Percentiles rank a stretch among this genome's conserved stretches.
These are phyloP conservation scores for Podila clonocystis DNA, from an alignment of 192 early-diverging fungal genomes.

Conservation along the genomic window DNA sequence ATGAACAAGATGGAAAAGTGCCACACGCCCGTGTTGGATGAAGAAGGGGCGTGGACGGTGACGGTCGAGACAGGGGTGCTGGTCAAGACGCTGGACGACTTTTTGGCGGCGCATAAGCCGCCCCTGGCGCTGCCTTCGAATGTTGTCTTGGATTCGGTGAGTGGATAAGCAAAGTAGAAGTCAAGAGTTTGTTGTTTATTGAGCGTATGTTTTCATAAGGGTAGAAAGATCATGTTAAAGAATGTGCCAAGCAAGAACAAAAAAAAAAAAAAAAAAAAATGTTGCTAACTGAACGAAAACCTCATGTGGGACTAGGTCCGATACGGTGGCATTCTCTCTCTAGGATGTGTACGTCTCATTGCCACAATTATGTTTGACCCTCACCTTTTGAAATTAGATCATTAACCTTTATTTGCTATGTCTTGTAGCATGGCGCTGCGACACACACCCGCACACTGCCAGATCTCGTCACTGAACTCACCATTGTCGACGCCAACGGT, in stretches of 20 bases:
- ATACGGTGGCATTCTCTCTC: slow-evolving; percentile 1
- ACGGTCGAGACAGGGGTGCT: slow-evolving; percentile 31
- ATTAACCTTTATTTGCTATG: neutral
- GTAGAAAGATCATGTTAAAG: too few relatives aligned
- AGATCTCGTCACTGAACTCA: slow-evolving; percentile 20
- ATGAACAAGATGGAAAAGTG: slow-evolving; percentile 21
- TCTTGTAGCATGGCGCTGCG: slow-evolving; percentile 23
- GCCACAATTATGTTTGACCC: neutral
- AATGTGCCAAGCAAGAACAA: neutral
- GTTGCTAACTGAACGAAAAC: neutral
- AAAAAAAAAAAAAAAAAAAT: neutral
- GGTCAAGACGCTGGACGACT: slow-evolving; percentile 14
- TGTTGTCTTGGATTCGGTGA: slow-evolving; percentile 5
- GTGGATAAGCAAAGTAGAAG: neutral
- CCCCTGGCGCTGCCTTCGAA: slow-evolving; percentile 20
- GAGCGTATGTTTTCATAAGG: neutral
- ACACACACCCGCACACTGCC: slow-evolving; percentile 21
- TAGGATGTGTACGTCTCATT: slow-evolving; percentile 12
- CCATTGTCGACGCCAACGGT: slow-evolving; percentile 34
- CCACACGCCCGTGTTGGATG: neutral
- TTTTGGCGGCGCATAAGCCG: slow-evolving; percentile 18
- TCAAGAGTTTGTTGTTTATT: neutral
- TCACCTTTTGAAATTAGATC: neutral
- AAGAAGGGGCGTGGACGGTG: slow-evolving; percentile 18
- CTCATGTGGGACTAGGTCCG: neutral